phyloP scores from a whole-genome alignment of 495 filamentous ascomycete genomes.

The Xylaria cubensis region DNA sequence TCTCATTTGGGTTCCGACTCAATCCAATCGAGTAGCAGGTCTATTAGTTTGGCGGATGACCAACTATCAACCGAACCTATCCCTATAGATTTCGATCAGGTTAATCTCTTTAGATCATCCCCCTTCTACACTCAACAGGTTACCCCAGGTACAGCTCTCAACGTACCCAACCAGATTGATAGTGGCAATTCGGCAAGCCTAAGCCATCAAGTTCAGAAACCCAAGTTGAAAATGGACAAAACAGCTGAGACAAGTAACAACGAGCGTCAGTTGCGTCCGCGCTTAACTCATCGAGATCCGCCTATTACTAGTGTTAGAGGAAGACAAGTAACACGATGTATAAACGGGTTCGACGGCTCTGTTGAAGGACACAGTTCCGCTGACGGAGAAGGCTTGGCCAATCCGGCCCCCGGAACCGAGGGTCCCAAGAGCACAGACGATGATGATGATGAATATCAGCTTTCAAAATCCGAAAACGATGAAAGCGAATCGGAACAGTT shows the following conservation, averaged over 20 bases:
- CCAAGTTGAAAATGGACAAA: neutral
- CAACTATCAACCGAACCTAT: constrained; percentile 16
- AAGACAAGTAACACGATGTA: neutral
- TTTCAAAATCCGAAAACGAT: constrained; percentile 17
- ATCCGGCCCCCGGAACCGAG: neutral
- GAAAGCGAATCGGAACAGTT: neutral
- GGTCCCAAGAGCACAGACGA: neutral
- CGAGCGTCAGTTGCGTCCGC: neutral
- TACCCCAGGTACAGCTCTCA: neutral
- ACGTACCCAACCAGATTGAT: neutral
- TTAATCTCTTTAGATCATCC: neutral
- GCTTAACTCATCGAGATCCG: neutral
- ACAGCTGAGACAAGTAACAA: neutral
- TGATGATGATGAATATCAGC: constrained; percentile 25
- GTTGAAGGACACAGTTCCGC: neutral
- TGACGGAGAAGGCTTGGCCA: neutral
- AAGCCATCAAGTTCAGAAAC: neutral
- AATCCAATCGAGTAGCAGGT: neutral
- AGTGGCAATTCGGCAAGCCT: neutral
- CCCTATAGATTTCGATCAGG: constrained; percentile 6
- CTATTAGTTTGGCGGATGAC: constrained; percentile 1
- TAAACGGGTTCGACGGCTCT: neutral
- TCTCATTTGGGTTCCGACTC: neutral
- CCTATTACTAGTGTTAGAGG: neutral
- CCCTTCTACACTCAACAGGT: neutral